These are phyloP conservation scores for Leishmania guyanensis DNA, from an alignment of 208 protist species.

Conservation along the genomic window DNA sequence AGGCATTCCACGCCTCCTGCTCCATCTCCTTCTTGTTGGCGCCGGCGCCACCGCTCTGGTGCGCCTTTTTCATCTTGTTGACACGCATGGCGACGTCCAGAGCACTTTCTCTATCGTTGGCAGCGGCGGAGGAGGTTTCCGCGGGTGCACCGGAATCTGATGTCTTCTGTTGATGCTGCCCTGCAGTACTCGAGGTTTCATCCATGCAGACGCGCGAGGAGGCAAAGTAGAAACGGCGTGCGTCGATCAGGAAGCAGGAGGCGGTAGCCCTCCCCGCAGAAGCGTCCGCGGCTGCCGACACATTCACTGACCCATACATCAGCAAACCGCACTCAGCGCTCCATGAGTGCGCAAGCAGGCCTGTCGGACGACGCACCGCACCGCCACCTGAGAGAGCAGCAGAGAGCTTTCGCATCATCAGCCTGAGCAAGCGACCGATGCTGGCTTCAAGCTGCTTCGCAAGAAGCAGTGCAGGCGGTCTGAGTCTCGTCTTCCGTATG, in stretches of 20 bases:
- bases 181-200: constrained; percentile 5
- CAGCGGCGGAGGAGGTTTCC: constrained; percentile 7
- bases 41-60: constrained; percentile 66
- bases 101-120: constrained; percentile 43
- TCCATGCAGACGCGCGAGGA: constrained; percentile 1
- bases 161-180: constrained; percentile 10
- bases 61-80: constrained; percentile 82
- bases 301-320: not conserved
- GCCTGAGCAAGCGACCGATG: not conserved
- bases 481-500: not conserved
- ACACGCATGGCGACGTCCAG: constrained; percentile 89
- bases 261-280: not conserved
- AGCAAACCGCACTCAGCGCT: not conserved
- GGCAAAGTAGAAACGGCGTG: constrained; percentile 12
- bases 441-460: not conserved
- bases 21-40: constrained; percentile 72
- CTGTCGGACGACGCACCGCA: not conserved
- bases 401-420: constrained; percentile 3
- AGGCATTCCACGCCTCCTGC: constrained; percentile 68
- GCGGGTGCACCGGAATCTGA: constrained; percentile 3
- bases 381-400: not conserved
- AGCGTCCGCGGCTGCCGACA: not conserved
- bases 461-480: not conserved
- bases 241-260: not conserved
- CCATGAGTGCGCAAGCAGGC: not conserved